Conservation (phyloP, 176 grass and related monocot genomes). For the Bromus sterilis region DNA sequence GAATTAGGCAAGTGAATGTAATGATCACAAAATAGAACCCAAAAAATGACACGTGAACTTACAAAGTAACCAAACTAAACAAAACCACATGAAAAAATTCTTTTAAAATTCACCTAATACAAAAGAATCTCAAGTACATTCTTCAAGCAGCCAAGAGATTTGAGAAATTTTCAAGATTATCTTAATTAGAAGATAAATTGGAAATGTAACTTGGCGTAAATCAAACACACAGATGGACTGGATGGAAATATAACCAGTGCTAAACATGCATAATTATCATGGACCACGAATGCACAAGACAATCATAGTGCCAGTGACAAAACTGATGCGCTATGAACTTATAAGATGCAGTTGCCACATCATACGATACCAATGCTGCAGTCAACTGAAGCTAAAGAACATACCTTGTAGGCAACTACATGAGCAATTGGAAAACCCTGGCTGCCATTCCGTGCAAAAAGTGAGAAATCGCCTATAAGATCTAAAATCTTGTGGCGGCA, state of each 20-base stretch:
- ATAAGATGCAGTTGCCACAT: neutral
- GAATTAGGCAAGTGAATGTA: neutral
- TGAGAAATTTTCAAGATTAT: neutral
- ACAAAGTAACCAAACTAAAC: neutral
- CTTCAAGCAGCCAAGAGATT: neutral
- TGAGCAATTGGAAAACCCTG: conserved; percentile 71
- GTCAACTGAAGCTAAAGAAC: conserved; percentile 11
- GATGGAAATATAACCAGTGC: neutral
- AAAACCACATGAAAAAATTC: neutral
- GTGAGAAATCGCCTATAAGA: conserved; percentile 88
- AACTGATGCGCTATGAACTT: neutral
- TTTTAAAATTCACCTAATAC: neutral
- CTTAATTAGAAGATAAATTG: neutral
- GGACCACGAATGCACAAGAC: neutral
- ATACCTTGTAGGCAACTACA: conserved; percentile 91
- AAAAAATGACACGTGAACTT: neutral
- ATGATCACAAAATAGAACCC: neutral
- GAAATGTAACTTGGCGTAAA: neutral
- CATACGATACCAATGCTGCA: neutral
- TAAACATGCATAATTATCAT: neutral
- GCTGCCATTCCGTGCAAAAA: conserved; percentile 80
- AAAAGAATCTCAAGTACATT: neutral
- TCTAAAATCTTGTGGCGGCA: conserved; percentile 92
- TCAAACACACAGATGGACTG: neutral
- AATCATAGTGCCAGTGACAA: neutral